Evolutionary conservation across 2,329 filamentous ascomycete species (phyloP), one percentile per base, ranked within the genome.

Genomic region (Alternaria longipes): DNA sequence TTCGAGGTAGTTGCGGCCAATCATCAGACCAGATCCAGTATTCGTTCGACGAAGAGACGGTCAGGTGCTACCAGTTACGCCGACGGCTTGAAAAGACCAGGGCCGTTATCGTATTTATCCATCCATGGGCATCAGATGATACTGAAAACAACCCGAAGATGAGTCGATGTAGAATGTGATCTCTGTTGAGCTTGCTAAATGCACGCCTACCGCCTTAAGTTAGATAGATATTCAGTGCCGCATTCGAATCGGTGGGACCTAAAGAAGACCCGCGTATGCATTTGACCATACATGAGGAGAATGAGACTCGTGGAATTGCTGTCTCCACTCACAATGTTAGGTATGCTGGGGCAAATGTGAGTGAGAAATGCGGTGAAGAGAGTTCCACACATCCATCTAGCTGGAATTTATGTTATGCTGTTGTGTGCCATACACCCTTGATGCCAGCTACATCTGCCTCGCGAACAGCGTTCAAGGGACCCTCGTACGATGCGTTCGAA

Each of bases 61-160:
- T 76, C 74, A 76, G 69, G 70, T 72, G 74, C 56, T 56, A 56
- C 58, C 46, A 36, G 65, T 58, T 63, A 56, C 64, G 62, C 60
- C 46, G 51, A 63, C 45, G 50, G 63, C 32, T 67, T 52, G 67
- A 56, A 59, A 68, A 59, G 64, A 63, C 62, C 62, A 63, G 61
- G 60, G 62, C 54, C 50, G 58, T 64, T 64, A 65, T 71, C 62
- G 62, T 65, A 56, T 62, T 67, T 58, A 57, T 32, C 54, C 54
- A 65, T 69, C 60, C 59, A 59, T 47, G 62, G 45, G 55, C 57
- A 66, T 74, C 75, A 76, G 69, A 76, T 78, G 74, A 78, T 67
- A 50, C 63, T 41, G 24, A 50, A 36, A 54, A 61, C 40, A 16
- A 52, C 54, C 18, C 26, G 36, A 46, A 54, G 61, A 62, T 68